Base-by-base conservation (phyloP, 169 alveolate species). In the Cryptosporidium ubiquitum region DNA sequence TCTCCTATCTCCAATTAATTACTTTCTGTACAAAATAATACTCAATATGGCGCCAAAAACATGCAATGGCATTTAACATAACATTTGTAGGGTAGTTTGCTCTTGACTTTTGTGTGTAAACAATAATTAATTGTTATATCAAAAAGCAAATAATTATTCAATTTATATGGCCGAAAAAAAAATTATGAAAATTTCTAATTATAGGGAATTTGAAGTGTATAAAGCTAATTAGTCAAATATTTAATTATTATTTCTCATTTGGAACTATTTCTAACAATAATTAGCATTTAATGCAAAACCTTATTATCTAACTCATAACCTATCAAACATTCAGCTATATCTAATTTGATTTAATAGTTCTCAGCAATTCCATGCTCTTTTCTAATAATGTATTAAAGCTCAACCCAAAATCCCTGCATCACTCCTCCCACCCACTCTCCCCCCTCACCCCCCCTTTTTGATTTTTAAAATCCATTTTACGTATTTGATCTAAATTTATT, bases 401-500 rank as follows among this genome's bases (percentile, higher is more conserved):
- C 1, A 5, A 37, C 20, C 55, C 3, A 12, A 47, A 3, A 47
- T 14, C 4, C 12, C 12, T 47, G 3, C 12, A 14, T 44, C 49
- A 40, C 1, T 40, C 18, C 6, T 5, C 12, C 10, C 49, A 0
- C 12, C 18, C 49, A 3, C 5, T 0, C 12, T 14, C 49, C 49
- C 16, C 16, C 55, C 12, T 20, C n/a, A n/a, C 2, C 23, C 55
- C 42, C 42, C 42, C 5, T 7, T 2, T 14, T 16, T 47, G 16
- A 47, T 47, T 47, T 47, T 44, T 47, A 14, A 47, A 47, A 14
- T 47, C 16, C 0, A 47, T 6, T 55, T 55, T 55, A 55, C 66
- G 66, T 55, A 55, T 20, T 0, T 64, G 71, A 64, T 64, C 71
- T 64, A 64, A 14, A 64, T 64, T 64, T 64, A 64, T 31, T 60